A percentile compares a stretch with the other conserved stretches of the same genome.
Conservation (phyloP, 495 filamentous ascomycete genomes). For the Lepraria neglecta region DNA sequence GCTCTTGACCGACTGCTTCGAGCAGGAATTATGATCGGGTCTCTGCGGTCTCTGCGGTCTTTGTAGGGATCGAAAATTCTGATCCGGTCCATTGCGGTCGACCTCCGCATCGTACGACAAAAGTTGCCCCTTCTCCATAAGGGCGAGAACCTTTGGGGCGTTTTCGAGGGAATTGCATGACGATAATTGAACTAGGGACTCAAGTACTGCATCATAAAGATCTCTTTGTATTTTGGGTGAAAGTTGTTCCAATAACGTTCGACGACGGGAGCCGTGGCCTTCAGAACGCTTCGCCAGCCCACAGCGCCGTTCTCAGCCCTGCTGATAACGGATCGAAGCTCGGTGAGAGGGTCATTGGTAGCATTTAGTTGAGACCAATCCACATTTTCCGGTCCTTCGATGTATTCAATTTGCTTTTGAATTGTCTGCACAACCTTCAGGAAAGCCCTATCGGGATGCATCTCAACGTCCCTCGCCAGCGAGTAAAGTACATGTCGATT, state of each 20-base stretch:
- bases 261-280: background rate
- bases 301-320: background rate
- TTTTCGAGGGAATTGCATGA: background rate
- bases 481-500: background rate
- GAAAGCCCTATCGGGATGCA: background rate
- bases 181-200: background rate
- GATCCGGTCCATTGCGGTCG: too few relatives aligned
- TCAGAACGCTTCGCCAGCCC: background rate
- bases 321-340: background rate
- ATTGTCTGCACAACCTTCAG: background rate
- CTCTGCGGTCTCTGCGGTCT: too few relatives aligned
- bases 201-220: background rate
- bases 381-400: background rate
- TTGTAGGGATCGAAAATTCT: too few relatives aligned
- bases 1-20: slow-evolving; percentile 2
- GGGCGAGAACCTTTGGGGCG: background rate
- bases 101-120: background rate
- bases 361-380: background rate
- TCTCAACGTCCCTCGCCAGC: slow-evolving; percentile 5
- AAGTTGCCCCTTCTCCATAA: slow-evolving; percentile 1
- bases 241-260: background rate
- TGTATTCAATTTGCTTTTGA: background rate
- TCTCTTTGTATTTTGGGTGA: background rate
- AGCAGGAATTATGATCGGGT: background rate
- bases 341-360: background rate